Conservation (phyloP, 176 grass and related monocot species). For the Dendrocalamus sinicus region DNA sequence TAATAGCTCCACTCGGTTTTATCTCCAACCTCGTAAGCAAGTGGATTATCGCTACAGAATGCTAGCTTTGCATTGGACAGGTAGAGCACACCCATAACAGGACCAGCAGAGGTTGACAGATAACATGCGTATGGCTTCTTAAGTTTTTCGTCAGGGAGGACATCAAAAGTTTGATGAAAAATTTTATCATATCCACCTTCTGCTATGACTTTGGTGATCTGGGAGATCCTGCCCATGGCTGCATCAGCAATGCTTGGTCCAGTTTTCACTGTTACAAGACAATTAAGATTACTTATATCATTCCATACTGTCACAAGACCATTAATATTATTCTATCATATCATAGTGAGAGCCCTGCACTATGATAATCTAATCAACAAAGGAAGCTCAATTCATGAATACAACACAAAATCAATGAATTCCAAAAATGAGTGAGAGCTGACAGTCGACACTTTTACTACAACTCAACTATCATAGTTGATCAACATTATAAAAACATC, state of each 20-base stretch:
- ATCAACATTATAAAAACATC: neutral
- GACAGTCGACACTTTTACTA: neutral
- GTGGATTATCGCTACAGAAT: slow-evolving; percentile 94
- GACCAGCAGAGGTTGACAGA: slow-evolving; percentile 91
- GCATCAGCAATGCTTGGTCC: slow-evolving; percentile 95
- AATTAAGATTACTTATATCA: neutral
- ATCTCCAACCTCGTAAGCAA: slow-evolving; percentile 85
- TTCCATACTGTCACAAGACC: slow-evolving; percentile 44
- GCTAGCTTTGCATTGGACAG: slow-evolving; percentile 84
- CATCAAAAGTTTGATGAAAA: slow-evolving; percentile 90
- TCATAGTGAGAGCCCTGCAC: neutral
- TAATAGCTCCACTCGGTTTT: slow-evolving; percentile 95
- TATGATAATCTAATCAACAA: neutral
- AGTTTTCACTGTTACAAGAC: slow-evolving; percentile 83
- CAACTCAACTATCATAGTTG: neutral
- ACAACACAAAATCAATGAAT: neutral
- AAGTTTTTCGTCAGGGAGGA: slow-evolving; percentile 78
- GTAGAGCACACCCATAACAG: slow-evolving; percentile 96
- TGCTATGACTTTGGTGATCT: slow-evolving; percentile 92
- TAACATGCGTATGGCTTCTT: slow-evolving; percentile 87
- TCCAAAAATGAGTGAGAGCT: neutral
- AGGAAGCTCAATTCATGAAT: neutral
- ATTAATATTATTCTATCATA: neutral
- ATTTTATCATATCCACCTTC: slow-evolving; percentile 99
- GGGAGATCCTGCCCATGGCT: slow-evolving; percentile 88